phyloP scores from a whole-genome alignment of 2,329 filamentous ascomycete genomes.

The Alternaria viburni region DNA sequence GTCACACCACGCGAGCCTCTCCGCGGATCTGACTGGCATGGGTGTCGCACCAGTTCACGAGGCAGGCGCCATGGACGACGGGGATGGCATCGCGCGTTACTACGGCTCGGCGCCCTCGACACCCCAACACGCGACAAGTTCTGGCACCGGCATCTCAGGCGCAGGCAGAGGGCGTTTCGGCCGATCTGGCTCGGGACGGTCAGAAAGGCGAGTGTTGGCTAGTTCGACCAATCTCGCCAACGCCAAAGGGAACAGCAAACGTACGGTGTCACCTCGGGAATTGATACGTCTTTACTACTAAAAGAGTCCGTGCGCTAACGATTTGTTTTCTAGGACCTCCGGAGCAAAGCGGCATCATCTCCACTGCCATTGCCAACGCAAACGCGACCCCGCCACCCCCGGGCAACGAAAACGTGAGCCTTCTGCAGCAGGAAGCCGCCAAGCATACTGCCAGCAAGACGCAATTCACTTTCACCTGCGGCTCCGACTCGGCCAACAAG shows the following conservation, averaged over 20 bases:
- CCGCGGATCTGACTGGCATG: slow-evolving; percentile 69
- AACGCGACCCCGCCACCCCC: slow-evolving; percentile 55
- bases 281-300: slow-evolving; percentile 20
- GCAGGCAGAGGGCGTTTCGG: slow-evolving; percentile 84
- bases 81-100: slow-evolving; percentile 57
- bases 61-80: slow-evolving; percentile 53
- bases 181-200: slow-evolving; percentile 57
- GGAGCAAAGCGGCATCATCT: slow-evolving; percentile 81
- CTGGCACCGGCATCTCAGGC: slow-evolving; percentile 76
- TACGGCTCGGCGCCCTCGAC: slow-evolving; percentile 63
- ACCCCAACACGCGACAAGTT: slow-evolving; percentile 53
- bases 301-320: slow-evolving; percentile 46
- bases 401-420: slow-evolving; percentile 79
- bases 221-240: slow-evolving; percentile 53
- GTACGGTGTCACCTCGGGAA: slow-evolving; percentile 44
- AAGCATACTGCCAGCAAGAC: slow-evolving; percentile 74
- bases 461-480: slow-evolving; percentile 96
- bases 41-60: slow-evolving; percentile 59
- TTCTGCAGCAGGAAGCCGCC: slow-evolving; percentile 72
- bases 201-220: slow-evolving; percentile 53
- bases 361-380: slow-evolving; percentile 87
- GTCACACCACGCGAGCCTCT: slow-evolving; percentile 62
- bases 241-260: slow-evolving; percentile 50
- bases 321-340: slow-evolving; percentile 45
- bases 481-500: slow-evolving; percentile 83